Conservation (phyloP, 2,329 filamentous ascomycete species). For the Cladosporium sp. region DNA sequence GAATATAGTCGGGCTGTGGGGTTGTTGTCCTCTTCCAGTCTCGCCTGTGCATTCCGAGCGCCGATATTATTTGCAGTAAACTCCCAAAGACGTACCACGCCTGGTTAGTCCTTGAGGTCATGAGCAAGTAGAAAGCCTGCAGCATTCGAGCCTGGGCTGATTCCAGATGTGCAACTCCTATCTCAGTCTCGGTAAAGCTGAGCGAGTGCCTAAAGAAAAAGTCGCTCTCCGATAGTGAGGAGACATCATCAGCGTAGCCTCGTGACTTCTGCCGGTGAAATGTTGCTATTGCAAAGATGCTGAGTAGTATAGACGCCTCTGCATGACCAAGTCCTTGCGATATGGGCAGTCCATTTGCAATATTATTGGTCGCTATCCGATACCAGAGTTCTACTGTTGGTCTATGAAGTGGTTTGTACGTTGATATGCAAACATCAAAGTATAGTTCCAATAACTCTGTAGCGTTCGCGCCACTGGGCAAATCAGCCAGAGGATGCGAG, state of each 20-base stretch:
- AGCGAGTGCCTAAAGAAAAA: slow-evolving; percentile 13
- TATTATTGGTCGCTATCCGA: neutral
- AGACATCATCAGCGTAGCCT: slow-evolving; percentile 44
- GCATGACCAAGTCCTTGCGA: slow-evolving; percentile 42
- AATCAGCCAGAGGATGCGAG: slow-evolving; percentile 35
- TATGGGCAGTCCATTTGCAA: slow-evolving; percentile 37
- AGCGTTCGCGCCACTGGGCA: slow-evolving; percentile 31
- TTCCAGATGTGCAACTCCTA: slow-evolving; percentile 21
- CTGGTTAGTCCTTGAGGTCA: slow-evolving; percentile 32
- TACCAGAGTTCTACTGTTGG: slow-evolving; percentile 55
- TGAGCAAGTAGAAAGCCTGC: slow-evolving; percentile 26
- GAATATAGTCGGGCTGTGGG: slow-evolving; percentile 45
- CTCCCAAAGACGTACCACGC: slow-evolving; percentile 39
- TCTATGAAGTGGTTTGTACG: slow-evolving; percentile 60
- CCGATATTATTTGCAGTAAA: slow-evolving; percentile 28
- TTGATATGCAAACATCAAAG: slow-evolving; percentile 63
- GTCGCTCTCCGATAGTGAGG: slow-evolving; percentile 16
- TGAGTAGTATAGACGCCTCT: slow-evolving; percentile 37
- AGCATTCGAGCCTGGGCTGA: slow-evolving; percentile 27
- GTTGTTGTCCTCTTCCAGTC: slow-evolving; percentile 16
- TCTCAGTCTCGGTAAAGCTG: slow-evolving; percentile 22
- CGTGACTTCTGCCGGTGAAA: slow-evolving; percentile 38
- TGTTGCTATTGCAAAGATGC: slow-evolving; percentile 22
- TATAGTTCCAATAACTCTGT: slow-evolving; percentile 55
- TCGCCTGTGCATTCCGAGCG: slow-evolving; percentile 26